Conservation (phyloP, 768 basidiomycete species). For the Leccinum disarticulatum region DNA sequence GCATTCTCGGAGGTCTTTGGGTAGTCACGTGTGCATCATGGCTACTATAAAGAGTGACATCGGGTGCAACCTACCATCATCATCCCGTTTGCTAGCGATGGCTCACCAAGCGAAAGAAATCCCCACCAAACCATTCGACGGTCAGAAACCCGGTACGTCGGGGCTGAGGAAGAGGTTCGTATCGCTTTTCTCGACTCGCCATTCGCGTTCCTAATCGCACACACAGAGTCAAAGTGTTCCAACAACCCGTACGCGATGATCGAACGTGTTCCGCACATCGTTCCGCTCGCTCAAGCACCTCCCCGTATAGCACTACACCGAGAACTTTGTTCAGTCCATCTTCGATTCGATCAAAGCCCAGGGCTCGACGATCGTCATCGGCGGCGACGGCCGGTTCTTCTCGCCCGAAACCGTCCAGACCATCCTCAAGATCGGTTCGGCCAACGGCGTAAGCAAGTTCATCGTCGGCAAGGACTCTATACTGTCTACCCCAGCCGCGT, state of each 20-base stretch:
- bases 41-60: not conserved
- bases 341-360: slow-evolving; percentile 83
- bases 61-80: not conserved
- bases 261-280: slow-evolving; percentile 11
- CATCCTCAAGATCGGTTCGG: slow-evolving; percentile 92
- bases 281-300: slow-evolving; percentile 20
- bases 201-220: slow-evolving; percentile 16
- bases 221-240: slow-evolving; percentile 92
- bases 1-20: slow-evolving; percentile 73
- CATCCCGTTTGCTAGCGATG: slow-evolving; percentile 32
- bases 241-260: slow-evolving; percentile 72
- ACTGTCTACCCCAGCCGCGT: slow-evolving; percentile 95
- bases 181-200: slow-evolving; percentile 4
- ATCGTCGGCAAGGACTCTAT: slow-evolving; percentile 91
- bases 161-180: slow-evolving; percentile 89
- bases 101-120: slow-evolving; percentile 60
- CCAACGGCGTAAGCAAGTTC: slow-evolving; percentile 88
- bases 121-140: slow-evolving; percentile 82
- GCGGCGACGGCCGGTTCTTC: slow-evolving; percentile 96
- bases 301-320: slow-evolving; percentile 88
- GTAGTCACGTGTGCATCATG: slow-evolving; percentile 29
- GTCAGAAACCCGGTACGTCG: slow-evolving; percentile 97
- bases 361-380: slow-evolving; percentile 86
- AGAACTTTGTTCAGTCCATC: slow-evolving; percentile 97
- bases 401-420: slow-evolving; percentile 83